These are phyloP conservation scores for Aspergillus indologenus DNA, from an alignment of 495 filamentous ascomycete species.

Conservation along the genomic window DNA sequence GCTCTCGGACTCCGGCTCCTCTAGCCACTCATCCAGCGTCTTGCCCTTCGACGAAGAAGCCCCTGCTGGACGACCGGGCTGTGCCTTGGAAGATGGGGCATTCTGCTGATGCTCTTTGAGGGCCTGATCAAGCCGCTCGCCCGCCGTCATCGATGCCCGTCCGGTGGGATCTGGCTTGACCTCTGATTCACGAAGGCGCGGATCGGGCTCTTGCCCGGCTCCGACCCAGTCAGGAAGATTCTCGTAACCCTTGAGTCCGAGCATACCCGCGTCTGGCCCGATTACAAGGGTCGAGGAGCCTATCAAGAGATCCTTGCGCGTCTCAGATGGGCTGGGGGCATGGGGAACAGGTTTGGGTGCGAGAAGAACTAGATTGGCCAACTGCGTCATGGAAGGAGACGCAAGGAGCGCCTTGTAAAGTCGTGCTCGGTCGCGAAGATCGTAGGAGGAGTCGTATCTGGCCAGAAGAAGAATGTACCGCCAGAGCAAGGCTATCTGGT, in stretches of 20 bases:
- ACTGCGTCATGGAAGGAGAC: constrained; percentile 69
- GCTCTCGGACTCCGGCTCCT: constrained; percentile 46
- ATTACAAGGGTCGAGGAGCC: constrained; percentile 83
- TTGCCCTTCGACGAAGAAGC: constrained; percentile 50
- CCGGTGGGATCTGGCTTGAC: constrained; percentile 28
- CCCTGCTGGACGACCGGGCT: constrained; percentile 14
- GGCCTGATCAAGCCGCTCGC: constrained; percentile 61
- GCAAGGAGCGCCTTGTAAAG: constrained; percentile 81
- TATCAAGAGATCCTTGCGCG: constrained; percentile 68
- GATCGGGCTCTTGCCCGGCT: constrained; percentile 74
- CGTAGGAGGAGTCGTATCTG: constrained; percentile 91
- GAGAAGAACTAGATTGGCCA: constrained; percentile 84
- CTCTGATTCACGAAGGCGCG: constrained; percentile 58
- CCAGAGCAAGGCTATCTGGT: constrained; percentile 74
- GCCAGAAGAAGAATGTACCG: constrained; percentile 78
- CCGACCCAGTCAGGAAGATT: constrained; percentile 81
- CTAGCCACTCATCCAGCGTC: constrained; percentile 86
- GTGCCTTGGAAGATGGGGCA: constrained; percentile 18
- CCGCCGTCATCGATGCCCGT: constrained; percentile 50
- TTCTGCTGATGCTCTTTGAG: constrained; percentile 40
- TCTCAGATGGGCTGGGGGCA: constrained; percentile 77
- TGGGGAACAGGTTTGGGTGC: constrained; percentile 94
- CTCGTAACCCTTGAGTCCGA: constrained; percentile 72
- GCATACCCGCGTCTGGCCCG: constrained; percentile 66
- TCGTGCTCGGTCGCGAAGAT: constrained; percentile 84